Evolutionary conservation across 495 filamentous ascomycete genomes (phyloP), one percentile per base, ranked within the genome.

Genomic region (Podospora conica): DNA sequence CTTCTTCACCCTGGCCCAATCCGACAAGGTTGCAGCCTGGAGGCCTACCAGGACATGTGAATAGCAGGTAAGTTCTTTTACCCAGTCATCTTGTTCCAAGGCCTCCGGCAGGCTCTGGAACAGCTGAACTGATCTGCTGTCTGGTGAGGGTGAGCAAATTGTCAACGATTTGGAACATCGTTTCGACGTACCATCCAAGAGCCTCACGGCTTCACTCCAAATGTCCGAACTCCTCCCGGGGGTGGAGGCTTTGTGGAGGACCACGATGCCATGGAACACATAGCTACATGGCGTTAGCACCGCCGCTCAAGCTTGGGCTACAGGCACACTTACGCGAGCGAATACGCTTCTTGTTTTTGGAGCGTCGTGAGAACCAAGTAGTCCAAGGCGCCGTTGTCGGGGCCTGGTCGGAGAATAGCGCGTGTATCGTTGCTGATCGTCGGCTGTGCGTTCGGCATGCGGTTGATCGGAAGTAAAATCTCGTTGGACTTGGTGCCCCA

Each of bases 381-480:
- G 60, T 83, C 81, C 12, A 71, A 66, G 63, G 74, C 71, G 48
- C 82, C 80, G 11, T 75, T 71, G 8, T 83, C 84, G 55, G 82
- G 81, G 6, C 83, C 84, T 60, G 81, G 81, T 8, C 79, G 81
- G 56, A 85, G 61, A 25, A 88, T 73, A 9, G 77, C 81, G 27
- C 80, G 76, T 3, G 86, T 84, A 61, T 87, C 85, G 15, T 72
- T 73, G 60, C 88, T 93, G 61, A 97, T 83, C 15, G 85, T 85
- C 33, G 65, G 64, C 27, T 57, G 53, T 1, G 68, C 27, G 58
- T 70, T 76, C 12, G 62, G 60, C 61, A 70, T 61, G 11, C 71
- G 70, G 22, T 66, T 70, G 25, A 99, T 82, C 0, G 91, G 90
- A 33, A 99, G 79, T 15, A 85, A 78, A 55, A 99, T 86, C n/a